Evolutionary conservation across 2,329 filamentous ascomycete genomes (phyloP).

Genomic region (Epichloe sibirici): DNA sequence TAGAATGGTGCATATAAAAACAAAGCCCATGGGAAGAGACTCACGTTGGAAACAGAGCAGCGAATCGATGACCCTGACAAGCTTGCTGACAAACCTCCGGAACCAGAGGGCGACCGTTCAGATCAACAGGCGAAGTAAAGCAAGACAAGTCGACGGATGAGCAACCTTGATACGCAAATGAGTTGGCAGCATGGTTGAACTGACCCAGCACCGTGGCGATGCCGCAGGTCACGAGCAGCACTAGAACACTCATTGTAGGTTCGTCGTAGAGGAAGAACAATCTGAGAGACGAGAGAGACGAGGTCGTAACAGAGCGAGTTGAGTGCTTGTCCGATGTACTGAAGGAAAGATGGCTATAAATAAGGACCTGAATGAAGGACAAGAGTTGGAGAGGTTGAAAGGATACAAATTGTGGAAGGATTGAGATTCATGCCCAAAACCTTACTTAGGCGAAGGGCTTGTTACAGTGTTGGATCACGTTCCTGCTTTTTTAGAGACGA

Average conservation of each 20-base stretch:
- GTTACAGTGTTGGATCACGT: neutral
- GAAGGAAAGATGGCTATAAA: slow-evolving; percentile 3
- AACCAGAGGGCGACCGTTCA: slow-evolving; percentile 12
- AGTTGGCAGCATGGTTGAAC: slow-evolving; percentile 10
- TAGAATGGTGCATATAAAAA: neutral
- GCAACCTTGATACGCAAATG: slow-evolving; percentile 17
- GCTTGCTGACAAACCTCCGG: slow-evolving; percentile 18
- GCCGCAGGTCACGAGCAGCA: slow-evolving; percentile 14
- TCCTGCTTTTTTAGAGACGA: neutral
- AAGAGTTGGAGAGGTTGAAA: slow-evolving; percentile 3
- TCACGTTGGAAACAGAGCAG: slow-evolving; percentile 21
- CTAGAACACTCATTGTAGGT: slow-evolving; percentile 12
- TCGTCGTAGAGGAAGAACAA: slow-evolving; percentile 5
- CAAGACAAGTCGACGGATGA: slow-evolving; percentile 15
- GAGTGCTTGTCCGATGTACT: slow-evolving; percentile 1
- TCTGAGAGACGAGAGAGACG: neutral
- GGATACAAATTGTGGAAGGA: slow-evolving; percentile 3
- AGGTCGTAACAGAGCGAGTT: neutral
- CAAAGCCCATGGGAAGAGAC: neutral
- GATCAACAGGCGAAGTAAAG: slow-evolving; percentile 13
- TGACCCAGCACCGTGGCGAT: slow-evolving; percentile 10
- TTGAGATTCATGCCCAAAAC: neutral
- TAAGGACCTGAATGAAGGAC: slow-evolving; percentile 7
- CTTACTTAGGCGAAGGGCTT: neutral
- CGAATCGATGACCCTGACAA: slow-evolving; percentile 16